A percentile compares a stretch with the other conserved stretches of the same genome.
Evolutionary conservation across 2,329 filamentous ascomycete species (phyloP).

Genomic region (Myriosclerotinia scirpicola): DNA sequence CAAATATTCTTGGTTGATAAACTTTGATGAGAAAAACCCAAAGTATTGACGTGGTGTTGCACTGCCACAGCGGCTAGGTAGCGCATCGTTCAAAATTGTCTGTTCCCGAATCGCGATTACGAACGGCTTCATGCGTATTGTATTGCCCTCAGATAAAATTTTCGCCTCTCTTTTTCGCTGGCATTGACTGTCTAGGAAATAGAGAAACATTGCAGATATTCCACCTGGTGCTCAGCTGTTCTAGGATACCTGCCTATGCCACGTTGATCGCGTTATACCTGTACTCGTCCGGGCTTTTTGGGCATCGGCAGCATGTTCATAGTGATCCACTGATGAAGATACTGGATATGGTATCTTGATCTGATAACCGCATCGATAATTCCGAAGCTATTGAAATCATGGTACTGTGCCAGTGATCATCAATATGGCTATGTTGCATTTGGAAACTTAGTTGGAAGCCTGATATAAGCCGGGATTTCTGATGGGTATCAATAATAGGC

Average conservation of each 20-base stretch:
- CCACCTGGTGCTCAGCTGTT: slow-evolving; percentile 13
- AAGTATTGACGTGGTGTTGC: slow-evolving; percentile 20
- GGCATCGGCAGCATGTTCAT: not conserved
- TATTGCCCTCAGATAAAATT: slow-evolving; percentile 1
- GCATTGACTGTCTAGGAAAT: slow-evolving; percentile 10
- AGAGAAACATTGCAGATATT: slow-evolving; percentile 14
- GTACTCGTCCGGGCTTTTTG: not conserved
- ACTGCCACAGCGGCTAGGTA: slow-evolving; percentile 22
- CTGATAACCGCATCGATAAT: slow-evolving; percentile 11
- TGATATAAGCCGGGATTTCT: slow-evolving; percentile 11
- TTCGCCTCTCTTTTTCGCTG: slow-evolving; percentile 4
- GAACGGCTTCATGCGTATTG: slow-evolving; percentile 20
- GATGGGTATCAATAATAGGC: slow-evolving; percentile 7
- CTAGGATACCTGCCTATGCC: slow-evolving; percentile 19
- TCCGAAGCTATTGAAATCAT: slow-evolving; percentile 2
- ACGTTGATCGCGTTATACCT: slow-evolving; percentile 17
- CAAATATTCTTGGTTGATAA: not conserved
- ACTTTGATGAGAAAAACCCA: not conserved
- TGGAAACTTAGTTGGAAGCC: slow-evolving; percentile 10
- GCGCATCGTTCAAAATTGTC: slow-evolving; percentile 20
- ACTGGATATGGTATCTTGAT: slow-evolving; percentile 9
- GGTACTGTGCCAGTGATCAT: not conserved
- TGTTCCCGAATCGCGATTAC: slow-evolving; percentile 18
- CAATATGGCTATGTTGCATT: slow-evolving; percentile 6
- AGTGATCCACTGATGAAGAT: slow-evolving; percentile 2